phyloP scores from a whole-genome alignment of 305 asterid species.

The Fraxinus nigra region DNA sequence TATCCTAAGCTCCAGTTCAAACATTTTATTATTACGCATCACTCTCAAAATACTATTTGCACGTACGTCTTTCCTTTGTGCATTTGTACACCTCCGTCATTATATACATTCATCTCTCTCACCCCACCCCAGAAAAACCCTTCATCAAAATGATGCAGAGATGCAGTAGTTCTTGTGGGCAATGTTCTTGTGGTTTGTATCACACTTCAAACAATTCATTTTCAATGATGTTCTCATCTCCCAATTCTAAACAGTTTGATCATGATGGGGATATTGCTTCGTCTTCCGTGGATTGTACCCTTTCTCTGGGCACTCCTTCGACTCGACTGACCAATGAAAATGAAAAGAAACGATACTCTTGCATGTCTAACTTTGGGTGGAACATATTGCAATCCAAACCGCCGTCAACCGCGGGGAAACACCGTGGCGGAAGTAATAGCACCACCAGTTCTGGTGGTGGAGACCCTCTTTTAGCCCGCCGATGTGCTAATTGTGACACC shows the following conservation, averaged over 20 bases:
- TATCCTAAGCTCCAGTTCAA: constrained; percentile 37
- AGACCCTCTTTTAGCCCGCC: constrained; percentile 70
- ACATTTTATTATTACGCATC: constrained; percentile 39
- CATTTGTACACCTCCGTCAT: neutral
- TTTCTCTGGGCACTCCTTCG: constrained; percentile 73
- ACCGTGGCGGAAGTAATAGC: constrained; percentile 33
- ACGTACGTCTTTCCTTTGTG: constrained; percentile 18
- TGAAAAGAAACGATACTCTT: constrained; percentile 47
- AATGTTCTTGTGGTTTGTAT: constrained; percentile 26
- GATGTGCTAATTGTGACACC: constrained; percentile 95
- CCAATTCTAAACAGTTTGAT: constrained; percentile 7
- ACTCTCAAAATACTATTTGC: constrained; percentile 34
- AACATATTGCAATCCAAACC: constrained; percentile 43
- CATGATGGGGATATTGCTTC: constrained; percentile 40
- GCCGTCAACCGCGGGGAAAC: constrained; percentile 40
- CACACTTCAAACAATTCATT: constrained; percentile 44
- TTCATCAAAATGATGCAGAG: constrained; percentile 14
- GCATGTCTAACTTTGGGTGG: constrained; percentile 72
- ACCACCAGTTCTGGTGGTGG: constrained; percentile 35
- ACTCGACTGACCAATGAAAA: constrained; percentile 41
- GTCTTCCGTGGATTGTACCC: constrained; percentile 69
- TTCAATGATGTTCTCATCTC: constrained; percentile 46
- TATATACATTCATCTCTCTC: neutral
- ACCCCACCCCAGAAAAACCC: neutral
- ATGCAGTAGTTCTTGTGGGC: constrained; percentile 3